Evolutionary conservation across 2,329 filamentous ascomycete species (phyloP).

Genomic region (Waltergamsia citrina): DNA sequence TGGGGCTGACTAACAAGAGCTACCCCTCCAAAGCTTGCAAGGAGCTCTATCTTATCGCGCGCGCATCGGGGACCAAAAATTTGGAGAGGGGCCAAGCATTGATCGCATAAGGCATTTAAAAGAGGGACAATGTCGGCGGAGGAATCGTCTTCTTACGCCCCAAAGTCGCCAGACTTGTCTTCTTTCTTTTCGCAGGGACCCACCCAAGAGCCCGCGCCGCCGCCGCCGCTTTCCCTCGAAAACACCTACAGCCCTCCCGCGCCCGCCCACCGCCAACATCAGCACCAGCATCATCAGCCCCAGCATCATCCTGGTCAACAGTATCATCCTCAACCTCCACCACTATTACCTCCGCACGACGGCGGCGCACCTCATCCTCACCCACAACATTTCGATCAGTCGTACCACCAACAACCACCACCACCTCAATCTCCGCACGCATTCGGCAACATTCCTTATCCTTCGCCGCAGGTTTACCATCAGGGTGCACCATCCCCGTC

Average conservation of each 20-base stretch:
- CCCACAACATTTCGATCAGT: conserved; percentile 1
- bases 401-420: conserved; percentile 1
- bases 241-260: conserved; percentile 17
- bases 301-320: conserved; percentile 15
- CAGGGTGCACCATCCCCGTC: no score
- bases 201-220: conserved; percentile 9
- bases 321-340: conserved; percentile 2
- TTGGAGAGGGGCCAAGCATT: not conserved
- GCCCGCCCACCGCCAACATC: conserved; percentile 14
- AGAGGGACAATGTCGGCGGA: conserved; percentile 33
- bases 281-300: conserved; percentile 13
- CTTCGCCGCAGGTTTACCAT: no score
- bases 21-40: conserved; percentile 2
- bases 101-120: conserved; percentile 3
- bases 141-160: conserved; percentile 38
- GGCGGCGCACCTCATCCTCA: conserved; percentile 3
- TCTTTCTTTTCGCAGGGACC: conserved; percentile 27
- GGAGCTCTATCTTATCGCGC: conserved; percentile 4
- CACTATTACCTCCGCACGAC: conserved; percentile 1
- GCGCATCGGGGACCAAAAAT: not conserved
- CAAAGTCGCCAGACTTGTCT: conserved; percentile 50
- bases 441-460: no score
- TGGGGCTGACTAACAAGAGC: not conserved
- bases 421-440: not conserved
- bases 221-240: conserved; percentile 12